A percentile compares a stretch with the other conserved stretches of the same genome.
phyloP scores from a whole-genome alignment of 768 basidiomycete genomes.

The Suillus cothurnatus region DNA sequence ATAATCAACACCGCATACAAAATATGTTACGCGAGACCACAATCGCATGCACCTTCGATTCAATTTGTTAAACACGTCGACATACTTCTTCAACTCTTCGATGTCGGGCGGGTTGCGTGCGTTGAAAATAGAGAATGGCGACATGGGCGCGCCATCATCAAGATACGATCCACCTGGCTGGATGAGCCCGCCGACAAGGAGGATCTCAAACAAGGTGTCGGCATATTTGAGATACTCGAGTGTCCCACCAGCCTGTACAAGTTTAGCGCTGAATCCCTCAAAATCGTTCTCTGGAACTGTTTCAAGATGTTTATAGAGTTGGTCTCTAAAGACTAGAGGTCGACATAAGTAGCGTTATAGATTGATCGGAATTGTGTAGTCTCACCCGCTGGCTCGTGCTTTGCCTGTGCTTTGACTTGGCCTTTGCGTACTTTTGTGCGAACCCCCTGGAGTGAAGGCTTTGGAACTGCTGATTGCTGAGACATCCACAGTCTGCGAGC shows the following conservation, averaged over 20 bases:
- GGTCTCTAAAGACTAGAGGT: conserved; percentile 83
- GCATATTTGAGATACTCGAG: conserved; percentile 98
- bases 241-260: conserved; percentile 88
- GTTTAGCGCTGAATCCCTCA: conserved; percentile 78
- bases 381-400: conserved; percentile 84
- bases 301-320: conserved; percentile 89
- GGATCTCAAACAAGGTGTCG: conserved; percentile 93
- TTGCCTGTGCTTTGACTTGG: conserved; percentile 88
- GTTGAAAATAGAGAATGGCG: conserved; percentile 87
- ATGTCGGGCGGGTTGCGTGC: conserved; percentile 77
- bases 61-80: conserved; percentile 94
- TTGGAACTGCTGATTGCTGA: conserved; percentile 81
- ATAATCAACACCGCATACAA: conserved; percentile 10
- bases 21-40: conserved; percentile 7
- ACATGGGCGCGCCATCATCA: conserved; percentile 83
- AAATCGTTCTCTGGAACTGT: conserved; percentile 79
- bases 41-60: conserved; percentile 73
- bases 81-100: conserved; percentile 89
- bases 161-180: conserved; percentile 94
- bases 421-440: conserved; percentile 93
- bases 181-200: conserved; percentile 93
- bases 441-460: conserved; percentile 92
- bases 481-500: conserved; percentile 78
- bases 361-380: background rate
- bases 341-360: conserved; percentile 12